A percentile compares a stretch with the other conserved stretches of the same genome.
Conservation (phyloP, 352 stramenopile species). For the Phytophthora pseudosyringae region DNA sequence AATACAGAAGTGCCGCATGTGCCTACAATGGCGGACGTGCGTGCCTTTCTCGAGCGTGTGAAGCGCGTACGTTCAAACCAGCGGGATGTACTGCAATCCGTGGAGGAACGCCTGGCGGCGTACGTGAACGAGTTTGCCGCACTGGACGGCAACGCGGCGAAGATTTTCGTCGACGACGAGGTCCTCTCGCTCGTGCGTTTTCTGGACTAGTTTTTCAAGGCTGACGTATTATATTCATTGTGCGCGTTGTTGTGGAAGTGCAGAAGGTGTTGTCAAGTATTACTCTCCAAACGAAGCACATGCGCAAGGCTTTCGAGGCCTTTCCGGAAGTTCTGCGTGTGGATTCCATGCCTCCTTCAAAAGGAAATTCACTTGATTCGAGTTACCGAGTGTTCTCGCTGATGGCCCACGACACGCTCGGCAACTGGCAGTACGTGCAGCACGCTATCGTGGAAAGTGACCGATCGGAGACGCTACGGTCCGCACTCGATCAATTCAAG, state of each 20-base stretch:
- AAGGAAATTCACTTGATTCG: constrained; percentile 8
- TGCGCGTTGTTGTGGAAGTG: background rate
- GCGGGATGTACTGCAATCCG: constrained; percentile 18
- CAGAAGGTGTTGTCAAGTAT: constrained; percentile 48
- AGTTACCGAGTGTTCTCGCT: constrained; percentile 42
- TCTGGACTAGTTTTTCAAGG: too few species aligned
- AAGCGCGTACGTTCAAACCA: constrained; percentile 13
- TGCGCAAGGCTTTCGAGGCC: constrained; percentile 40
- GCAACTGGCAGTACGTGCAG: constrained; percentile 49
- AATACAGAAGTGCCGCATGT: constrained; percentile 8
- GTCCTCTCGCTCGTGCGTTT: constrained; percentile 1
- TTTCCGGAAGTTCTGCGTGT: constrained; percentile 47
- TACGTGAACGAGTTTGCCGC: constrained; percentile 47
- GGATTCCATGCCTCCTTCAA: constrained; percentile 11
- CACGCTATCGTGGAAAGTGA: constrained; percentile 48
- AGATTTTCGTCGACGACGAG: constrained; percentile 47
- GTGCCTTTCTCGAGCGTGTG: constrained; percentile 27
- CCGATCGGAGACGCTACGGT: constrained; percentile 33
- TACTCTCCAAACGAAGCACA: constrained; percentile 46
- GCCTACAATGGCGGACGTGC: constrained; percentile 35
- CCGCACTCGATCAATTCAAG: constrained; percentile 41
- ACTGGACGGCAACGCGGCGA: constrained; percentile 36
- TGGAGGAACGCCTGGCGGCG: constrained; percentile 35
- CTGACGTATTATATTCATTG: background rate
- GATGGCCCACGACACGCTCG: constrained; percentile 38